Evolutionary conservation across 106 monocot genomes (phyloP), one percentile per base, ranked within the genome.

Genomic region (Cymbidium sinense): DNA sequence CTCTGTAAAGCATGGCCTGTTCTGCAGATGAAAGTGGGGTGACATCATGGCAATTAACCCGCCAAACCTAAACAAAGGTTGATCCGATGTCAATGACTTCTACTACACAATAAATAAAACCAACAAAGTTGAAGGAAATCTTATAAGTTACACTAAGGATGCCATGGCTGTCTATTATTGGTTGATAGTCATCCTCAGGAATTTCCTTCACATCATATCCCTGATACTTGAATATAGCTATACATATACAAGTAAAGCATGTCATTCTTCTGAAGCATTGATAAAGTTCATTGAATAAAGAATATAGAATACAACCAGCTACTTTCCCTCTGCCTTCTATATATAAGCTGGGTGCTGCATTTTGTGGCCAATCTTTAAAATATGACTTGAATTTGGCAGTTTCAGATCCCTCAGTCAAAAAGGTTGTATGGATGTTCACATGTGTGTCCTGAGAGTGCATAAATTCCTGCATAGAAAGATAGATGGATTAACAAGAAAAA

Each of bases 211-310:
- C 83, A 34, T 83, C 85, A 73, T 83, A 88, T 4, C 85, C 88
- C 47, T 88, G 82, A 76, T 81, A 69, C 83, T 88, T 88, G 71
- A 88, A 88, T 47, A 88, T 85, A 69, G 85, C 88, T 88, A 77
- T 39, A 76, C 43, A 64, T 23, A 50, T 35, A 34, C 23, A 15
- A 61, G 50, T 21, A 67, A 54, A 13, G 18, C 17, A 70, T 43
- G 41, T 44, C 70, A 21, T 47, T 33, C 2, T 44, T 27, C 55
- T 41, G 30, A n/a, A 74, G 34, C 11, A 43, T 50, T 21, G 31
- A 17, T 33, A 39, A 34, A 36, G 13, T 58, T 73, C n/a, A 64
- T 74, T 13, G 47, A 47, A 13, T 47, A 64, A 67, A 30, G 34
- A 20, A 51, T 33, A 36, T 62, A 78, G 1, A 28, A 75, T 9